A percentile compares a stretch with the other conserved stretches of the same genome.
phyloP scores from a whole-genome alignment of 169 alveolate genomes.

The Cyclospora cayetanensis region DNA sequence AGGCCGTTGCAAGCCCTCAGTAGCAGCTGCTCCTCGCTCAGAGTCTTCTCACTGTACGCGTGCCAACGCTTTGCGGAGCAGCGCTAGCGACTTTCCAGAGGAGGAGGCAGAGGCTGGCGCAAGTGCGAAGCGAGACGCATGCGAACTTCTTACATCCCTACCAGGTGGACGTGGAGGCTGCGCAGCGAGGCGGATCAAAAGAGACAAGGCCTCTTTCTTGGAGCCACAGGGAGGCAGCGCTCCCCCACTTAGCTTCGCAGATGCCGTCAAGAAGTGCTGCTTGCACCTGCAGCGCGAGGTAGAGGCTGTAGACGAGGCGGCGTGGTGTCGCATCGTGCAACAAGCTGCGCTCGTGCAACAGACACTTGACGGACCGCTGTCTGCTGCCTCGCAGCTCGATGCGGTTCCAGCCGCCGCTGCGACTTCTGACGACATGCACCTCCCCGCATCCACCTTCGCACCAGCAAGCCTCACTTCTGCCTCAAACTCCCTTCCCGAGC shows the following conservation, averaged over 20 bases:
- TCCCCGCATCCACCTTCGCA: too few relatives aligned
- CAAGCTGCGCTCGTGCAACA: constrained; percentile 45
- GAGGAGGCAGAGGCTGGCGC: neutral
- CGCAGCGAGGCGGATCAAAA: neutral
- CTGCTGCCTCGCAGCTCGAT: constrained; percentile 3
- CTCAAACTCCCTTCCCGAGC: too few relatives aligned
- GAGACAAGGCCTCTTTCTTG: neutral
- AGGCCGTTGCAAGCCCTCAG: constrained; percentile 1
- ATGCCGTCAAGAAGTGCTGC: neutral
- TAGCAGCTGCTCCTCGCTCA: neutral
- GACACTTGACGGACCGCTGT: constrained; percentile 47
- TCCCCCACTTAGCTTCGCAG: neutral
- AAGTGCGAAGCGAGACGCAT: neutral
- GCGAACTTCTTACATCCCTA: too few relatives aligned
- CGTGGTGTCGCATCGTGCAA: neutral
- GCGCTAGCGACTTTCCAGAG: neutral
- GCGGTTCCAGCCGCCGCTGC: constrained; percentile 33
- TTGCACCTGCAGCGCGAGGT: constrained; percentile 33
- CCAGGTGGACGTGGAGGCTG: too few relatives aligned
- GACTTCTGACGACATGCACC: too few relatives aligned
- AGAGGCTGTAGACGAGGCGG: neutral
- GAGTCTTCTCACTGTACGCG: neutral
- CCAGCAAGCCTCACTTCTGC: too few relatives aligned
- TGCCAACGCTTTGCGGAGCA: neutral
- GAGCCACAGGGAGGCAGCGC: neutral